A percentile compares a stretch with the other conserved stretches of the same genome.
phyloP scores from a whole-genome alignment of 1,284 basidiomycete species.

The Rhizopogon hawkerae region DNA sequence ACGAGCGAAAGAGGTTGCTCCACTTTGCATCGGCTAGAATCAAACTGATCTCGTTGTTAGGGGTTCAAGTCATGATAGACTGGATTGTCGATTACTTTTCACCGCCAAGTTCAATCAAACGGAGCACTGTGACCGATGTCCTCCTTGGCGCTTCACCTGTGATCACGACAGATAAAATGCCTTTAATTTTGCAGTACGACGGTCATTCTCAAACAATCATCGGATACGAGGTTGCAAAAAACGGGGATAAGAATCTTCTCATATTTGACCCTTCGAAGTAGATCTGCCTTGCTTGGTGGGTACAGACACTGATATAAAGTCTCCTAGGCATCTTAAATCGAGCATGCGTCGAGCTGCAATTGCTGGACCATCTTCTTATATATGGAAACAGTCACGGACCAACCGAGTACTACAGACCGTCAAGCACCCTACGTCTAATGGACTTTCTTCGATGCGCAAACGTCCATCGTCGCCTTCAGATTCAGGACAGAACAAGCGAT shows the following conservation, averaged over 20 bases:
- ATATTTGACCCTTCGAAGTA: conserved; percentile 75
- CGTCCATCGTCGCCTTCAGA: conserved; percentile 13
- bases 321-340: conserved; percentile 1
- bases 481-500: conserved; percentile 24
- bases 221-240: conserved; percentile 63
- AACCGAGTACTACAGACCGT: background rate
- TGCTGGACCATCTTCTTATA: conserved; percentile 3
- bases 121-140: conserved; percentile 37
- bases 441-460: conserved; percentile 12
- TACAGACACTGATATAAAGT: background rate
- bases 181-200: conserved; percentile 70
- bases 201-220: conserved; percentile 83
- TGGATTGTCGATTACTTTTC: conserved; percentile 67
- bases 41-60: conserved; percentile 19
- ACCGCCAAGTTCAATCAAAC: conserved; percentile 18
- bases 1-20: conserved; percentile 33
- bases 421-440: background rate
- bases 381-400: conserved; percentile 7
- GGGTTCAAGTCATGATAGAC: conserved; percentile 39
- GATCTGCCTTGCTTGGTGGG: background rate
- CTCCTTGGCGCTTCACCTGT: conserved; percentile 44
- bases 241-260: conserved; percentile 55
- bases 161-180: conserved; percentile 54
- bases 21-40: background rate
- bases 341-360: conserved; percentile 31